Evolutionary conservation across 257 asterid species (phyloP).

Genomic region (Paraleonurus japonicus): DNA sequence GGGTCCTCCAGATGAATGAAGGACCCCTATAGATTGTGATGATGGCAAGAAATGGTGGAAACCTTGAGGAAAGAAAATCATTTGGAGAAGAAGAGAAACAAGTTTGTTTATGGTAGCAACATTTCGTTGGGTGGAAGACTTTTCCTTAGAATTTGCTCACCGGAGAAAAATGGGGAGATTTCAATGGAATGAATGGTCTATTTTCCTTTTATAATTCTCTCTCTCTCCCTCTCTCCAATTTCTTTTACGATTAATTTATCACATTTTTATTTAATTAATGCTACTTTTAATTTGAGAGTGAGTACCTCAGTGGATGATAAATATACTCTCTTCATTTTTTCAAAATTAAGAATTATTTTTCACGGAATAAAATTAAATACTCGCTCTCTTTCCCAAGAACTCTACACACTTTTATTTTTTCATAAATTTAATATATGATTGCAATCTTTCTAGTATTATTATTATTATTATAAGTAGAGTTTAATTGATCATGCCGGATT

Average conservation of each 20-base stretch:
- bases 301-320: no score
- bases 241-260: background rate
- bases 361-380: no score
- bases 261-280: no score
- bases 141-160: slow-evolving; percentile 35
- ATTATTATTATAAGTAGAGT: no score
- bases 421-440: no score
- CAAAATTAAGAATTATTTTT: no score
- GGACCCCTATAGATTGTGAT: slow-evolving; percentile 52
- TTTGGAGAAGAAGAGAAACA: slow-evolving; percentile 32
- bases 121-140: slow-evolving; percentile 25
- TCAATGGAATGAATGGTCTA: slow-evolving; percentile 38
- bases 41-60: slow-evolving; percentile 35
- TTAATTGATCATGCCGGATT: no score
- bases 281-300: no score
- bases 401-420: no score
- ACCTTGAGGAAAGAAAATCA: slow-evolving; percentile 34
- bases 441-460: no score
- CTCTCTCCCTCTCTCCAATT: background rate
- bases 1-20: slow-evolving; percentile 78
- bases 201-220: background rate
- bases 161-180: slow-evolving; percentile 55
- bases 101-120: slow-evolving; percentile 32
- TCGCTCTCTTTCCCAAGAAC: no score
- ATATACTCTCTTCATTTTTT: no score